Evolutionary conservation across 139 green algal genomes (phyloP).

Genomic region (Edaphochlamys debaryana): DNA sequence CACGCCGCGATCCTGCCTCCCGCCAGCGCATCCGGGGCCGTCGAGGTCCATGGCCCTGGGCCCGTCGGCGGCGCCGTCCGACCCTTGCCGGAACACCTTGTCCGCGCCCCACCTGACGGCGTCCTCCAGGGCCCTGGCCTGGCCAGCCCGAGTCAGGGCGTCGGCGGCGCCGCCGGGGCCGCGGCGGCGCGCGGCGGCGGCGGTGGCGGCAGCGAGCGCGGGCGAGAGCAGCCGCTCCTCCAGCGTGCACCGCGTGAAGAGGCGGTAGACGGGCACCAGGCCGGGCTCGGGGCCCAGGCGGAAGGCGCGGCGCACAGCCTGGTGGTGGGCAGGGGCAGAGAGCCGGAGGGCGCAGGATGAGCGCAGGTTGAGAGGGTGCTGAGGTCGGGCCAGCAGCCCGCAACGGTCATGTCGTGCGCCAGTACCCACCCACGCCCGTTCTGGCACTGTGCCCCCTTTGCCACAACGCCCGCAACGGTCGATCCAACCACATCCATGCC

Average conservation of each 20-base stretch:
- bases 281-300: constrained; percentile 49
- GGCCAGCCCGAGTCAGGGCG: neutral
- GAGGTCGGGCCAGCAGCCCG: no score
- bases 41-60: neutral
- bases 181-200: no score
- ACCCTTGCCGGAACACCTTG: constrained; percentile 55
- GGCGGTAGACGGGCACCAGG: constrained; percentile 31
- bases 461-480: no score
- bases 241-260: constrained; percentile 58
- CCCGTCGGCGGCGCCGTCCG: neutral
- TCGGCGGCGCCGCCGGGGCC: no score
- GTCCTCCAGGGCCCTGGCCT: constrained; percentile 64
- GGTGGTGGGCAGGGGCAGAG: neutral
- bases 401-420: no score
- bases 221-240: constrained; percentile 73
- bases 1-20: neutral
- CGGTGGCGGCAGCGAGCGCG: no score
- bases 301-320: constrained; percentile 63
- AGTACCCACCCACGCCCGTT: no score
- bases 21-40: no score
- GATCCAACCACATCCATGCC: neutral
- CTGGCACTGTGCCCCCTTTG: no score
- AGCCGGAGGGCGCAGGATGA: no score
- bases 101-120: constrained; percentile 67
- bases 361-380: no score